A percentile compares a stretch with the other conserved stretches of the same genome.
Conservation (phyloP, 2,329 filamentous ascomycete species). For the Parastagonospora nodorum region DNA sequence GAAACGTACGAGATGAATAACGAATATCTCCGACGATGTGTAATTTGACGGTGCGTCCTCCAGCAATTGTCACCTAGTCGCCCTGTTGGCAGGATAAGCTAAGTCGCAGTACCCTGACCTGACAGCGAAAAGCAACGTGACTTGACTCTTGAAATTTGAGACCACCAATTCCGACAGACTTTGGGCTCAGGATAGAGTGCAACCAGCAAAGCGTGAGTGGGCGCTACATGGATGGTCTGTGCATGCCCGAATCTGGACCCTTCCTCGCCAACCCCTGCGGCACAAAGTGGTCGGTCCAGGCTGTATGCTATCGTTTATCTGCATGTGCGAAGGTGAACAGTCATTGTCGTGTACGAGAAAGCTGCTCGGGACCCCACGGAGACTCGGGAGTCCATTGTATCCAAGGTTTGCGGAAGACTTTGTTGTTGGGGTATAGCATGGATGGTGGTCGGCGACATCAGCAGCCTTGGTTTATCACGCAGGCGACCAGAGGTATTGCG, state of each 20-base stretch:
- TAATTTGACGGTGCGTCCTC: neutral
- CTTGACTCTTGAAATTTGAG: neutral
- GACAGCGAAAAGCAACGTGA: neutral
- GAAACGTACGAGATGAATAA: no score
- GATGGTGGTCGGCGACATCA: no score
- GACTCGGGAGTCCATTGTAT: neutral
- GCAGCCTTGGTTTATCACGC: no score
- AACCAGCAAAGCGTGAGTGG: no score
- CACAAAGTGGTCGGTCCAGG: constrained; percentile 4
- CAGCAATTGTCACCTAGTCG: neutral
- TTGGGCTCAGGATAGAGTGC: neutral
- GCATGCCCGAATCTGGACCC: constrained; percentile 16
- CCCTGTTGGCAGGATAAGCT: neutral
- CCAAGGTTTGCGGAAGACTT: no score
- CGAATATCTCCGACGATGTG: no score
- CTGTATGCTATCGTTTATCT: constrained; percentile 4
- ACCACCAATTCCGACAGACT: neutral
- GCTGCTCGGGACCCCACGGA: neutral
- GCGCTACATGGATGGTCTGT: constrained; percentile 3
- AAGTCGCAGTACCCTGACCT: neutral
- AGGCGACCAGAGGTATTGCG: no score
- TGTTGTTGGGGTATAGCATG: no score
- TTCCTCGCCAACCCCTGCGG: constrained; percentile 28
- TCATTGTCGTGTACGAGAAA: neutral
- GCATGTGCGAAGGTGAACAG: constrained; percentile 1